These are phyloP conservation scores for Oryza punctata DNA, from an alignment of 176 grass and related monocot genomes.

Conservation along the genomic window DNA sequence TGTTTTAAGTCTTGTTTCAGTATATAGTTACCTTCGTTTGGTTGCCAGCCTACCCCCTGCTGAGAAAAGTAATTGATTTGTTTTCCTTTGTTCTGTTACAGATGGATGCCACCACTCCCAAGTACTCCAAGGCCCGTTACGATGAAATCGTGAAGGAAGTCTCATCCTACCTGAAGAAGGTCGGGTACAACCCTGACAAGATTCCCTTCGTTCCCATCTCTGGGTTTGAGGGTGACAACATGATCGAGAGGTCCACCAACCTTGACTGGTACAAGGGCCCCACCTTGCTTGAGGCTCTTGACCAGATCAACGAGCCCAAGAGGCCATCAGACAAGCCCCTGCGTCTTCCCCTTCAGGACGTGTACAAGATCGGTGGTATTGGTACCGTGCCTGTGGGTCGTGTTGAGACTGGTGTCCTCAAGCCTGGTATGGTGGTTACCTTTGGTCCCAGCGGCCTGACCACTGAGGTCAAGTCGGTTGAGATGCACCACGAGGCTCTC, in stretches of 20 bases:
- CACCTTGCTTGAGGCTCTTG: not conserved
- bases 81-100: not conserved
- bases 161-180: not conserved
- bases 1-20: too few relatives aligned
- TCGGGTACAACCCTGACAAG: not conserved
- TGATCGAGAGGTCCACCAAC: not conserved
- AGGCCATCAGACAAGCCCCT: not conserved
- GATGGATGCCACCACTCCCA: not conserved
- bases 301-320: not conserved
- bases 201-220: not conserved
- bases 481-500: not conserved
- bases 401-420: not conserved
- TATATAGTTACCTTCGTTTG: too few relatives aligned
- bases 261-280: not conserved
- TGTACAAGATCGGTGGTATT: not conserved
- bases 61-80: too few relatives aligned
- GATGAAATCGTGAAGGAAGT: not conserved
- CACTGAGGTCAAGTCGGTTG: not conserved
- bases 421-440: not conserved
- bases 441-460: not conserved
- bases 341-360: not conserved
- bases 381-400: not conserved
- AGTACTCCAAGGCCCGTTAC: not conserved
- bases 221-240: not conserved
- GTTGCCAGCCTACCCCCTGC: too few relatives aligned